Percentiles rank a stretch among this genome's conserved stretches.
Evolutionary conservation across 2,329 filamentous ascomycete species (phyloP).

Genomic region (Herpotrichia juniperi): DNA sequence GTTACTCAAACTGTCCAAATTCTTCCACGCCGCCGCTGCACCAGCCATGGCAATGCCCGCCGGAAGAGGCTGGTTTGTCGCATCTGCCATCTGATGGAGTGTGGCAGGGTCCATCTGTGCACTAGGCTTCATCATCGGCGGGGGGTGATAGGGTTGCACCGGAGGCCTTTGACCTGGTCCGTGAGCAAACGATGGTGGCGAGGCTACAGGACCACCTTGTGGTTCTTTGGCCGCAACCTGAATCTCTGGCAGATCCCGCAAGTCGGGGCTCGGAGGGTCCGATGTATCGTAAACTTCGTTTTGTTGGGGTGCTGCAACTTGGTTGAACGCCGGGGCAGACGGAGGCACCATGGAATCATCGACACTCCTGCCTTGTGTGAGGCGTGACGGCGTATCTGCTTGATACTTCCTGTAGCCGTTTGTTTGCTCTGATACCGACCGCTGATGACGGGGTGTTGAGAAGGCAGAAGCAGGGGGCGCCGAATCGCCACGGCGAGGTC

Average conservation of each 20-base stretch:
- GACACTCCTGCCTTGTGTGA: slow-evolving; percentile 43
- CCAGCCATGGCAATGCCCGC: slow-evolving; percentile 45
- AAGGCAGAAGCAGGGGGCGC: slow-evolving; percentile 43
- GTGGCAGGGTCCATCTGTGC: slow-evolving; percentile 84
- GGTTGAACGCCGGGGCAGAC: slow-evolving; percentile 49
- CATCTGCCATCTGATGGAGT: slow-evolving; percentile 77
- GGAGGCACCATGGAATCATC: slow-evolving; percentile 47
- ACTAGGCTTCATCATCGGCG: slow-evolving; percentile 79
- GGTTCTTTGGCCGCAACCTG: slow-evolving; percentile 44
- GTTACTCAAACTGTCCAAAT: slow-evolving; percentile 36
- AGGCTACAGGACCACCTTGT: slow-evolving; percentile 75
- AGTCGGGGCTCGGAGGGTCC: slow-evolving; percentile 35
- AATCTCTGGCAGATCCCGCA: slow-evolving; percentile 36
- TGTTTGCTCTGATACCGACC: slow-evolving; percentile 55
- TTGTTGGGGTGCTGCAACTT: slow-evolving; percentile 26
- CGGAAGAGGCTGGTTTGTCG: slow-evolving; percentile 59
- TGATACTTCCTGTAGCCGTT: slow-evolving; percentile 52
- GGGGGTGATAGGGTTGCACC: slow-evolving; percentile 73
- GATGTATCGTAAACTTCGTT: slow-evolving; percentile 35
- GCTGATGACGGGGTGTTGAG: slow-evolving; percentile 49
- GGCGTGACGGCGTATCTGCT: slow-evolving; percentile 46
- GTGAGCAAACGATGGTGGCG: slow-evolving; percentile 81
- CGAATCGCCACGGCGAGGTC: slow-evolving; percentile 50
- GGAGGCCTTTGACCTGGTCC: slow-evolving; percentile 72
- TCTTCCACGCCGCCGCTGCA: slow-evolving; percentile 48